Conservation (phyloP, 2,329 filamentous ascomycete species). For the Colletotrichum aenigma region DNA sequence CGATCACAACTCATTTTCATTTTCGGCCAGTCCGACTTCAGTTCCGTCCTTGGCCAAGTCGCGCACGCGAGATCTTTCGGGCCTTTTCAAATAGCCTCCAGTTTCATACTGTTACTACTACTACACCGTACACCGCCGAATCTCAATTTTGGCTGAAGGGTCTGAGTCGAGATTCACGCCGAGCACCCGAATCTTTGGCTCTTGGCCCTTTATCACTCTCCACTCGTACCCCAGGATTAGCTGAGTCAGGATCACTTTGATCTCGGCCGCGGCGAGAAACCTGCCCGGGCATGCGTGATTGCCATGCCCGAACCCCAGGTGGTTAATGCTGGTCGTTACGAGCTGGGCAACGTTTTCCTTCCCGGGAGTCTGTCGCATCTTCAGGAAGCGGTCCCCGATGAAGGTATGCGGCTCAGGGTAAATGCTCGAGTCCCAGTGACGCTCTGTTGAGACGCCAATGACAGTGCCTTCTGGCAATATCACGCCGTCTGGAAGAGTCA, state of each 20-base stretch:
- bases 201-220: neutral
- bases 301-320: neutral
- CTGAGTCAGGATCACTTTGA: constrained; percentile 31
- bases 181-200: neutral
- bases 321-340: neutral
- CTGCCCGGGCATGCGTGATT: neutral
- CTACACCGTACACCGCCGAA: neutral
- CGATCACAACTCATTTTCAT: neutral
- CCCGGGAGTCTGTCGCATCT: neutral
- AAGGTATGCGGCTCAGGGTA: neutral
- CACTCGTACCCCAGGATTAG: constrained; percentile 39
- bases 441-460: neutral
- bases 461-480: neutral
- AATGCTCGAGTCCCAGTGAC: neutral
- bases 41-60: neutral
- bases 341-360: neutral
- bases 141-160: neutral
- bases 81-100: neutral
- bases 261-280: neutral
- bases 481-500: neutral
- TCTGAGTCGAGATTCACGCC: neutral
- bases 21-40: neutral
- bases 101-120: neutral
- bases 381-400: neutral
- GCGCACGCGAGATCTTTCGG: neutral